Percentiles rank a stretch among this genome's conserved stretches.
These are phyloP conservation scores for Musa troglodytarum DNA, from an alignment of 176 grass and related monocot species.

Conservation along the genomic window DNA sequence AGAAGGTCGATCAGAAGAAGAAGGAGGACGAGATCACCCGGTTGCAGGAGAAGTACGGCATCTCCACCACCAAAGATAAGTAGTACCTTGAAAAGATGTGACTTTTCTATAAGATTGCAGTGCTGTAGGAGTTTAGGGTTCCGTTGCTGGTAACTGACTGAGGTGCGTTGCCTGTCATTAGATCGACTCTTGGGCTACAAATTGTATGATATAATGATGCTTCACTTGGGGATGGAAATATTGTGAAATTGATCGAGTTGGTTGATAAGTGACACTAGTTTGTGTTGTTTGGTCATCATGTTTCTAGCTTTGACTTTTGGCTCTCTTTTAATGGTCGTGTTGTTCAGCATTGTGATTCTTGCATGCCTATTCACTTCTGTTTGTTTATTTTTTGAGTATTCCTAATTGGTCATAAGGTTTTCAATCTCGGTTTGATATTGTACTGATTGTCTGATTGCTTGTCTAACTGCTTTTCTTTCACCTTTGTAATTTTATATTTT, in stretches of 20 bases:
- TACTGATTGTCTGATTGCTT: too few relatives aligned
- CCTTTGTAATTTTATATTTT: too few relatives aligned
- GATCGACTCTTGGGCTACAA: neutral
- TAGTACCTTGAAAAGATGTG: neutral
- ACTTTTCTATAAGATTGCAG: neutral
- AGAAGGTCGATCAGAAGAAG: constrained; percentile 87
- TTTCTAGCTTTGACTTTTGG: neutral
- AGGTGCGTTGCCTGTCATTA: neutral
- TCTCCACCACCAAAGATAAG: constrained; percentile 44
- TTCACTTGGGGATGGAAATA: neutral
- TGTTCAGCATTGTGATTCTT: neutral
- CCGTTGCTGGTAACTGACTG: neutral
- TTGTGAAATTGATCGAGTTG: neutral
- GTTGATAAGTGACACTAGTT: neutral
- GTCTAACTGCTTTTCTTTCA: too few relatives aligned
- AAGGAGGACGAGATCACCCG: constrained; percentile 86
- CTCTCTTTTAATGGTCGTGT: neutral
- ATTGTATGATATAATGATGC: neutral
- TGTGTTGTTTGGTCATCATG: neutral
- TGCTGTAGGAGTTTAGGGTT: neutral
- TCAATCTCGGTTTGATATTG: too few relatives aligned
- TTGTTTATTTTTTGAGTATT: too few relatives aligned
- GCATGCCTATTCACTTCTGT: too few relatives aligned
- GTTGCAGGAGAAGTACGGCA: constrained; percentile 90
- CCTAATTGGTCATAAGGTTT: too few relatives aligned